These are phyloP conservation scores for Adansonia rubrostipa DNA, from an alignment of 441 rosid genomes.

Conservation along the genomic window DNA sequence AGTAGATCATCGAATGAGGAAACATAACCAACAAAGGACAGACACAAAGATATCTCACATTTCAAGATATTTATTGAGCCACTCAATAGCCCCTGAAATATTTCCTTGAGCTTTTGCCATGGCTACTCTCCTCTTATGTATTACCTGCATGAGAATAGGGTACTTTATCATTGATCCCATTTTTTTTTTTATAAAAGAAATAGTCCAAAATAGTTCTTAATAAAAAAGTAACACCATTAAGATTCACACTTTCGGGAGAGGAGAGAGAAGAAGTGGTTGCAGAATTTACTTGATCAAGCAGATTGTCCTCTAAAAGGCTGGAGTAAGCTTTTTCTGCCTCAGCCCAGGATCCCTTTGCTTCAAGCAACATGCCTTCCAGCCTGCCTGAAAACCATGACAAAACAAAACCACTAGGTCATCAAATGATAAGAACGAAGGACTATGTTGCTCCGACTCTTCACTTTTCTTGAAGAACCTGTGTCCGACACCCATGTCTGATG, in stretches of 20 bases:
- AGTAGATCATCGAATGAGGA: slow-evolving; percentile 12
- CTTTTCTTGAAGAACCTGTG: no score
- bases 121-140: slow-evolving; percentile 87
- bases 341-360: slow-evolving; percentile 91
- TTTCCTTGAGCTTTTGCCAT: slow-evolving; percentile 93
- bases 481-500: no score
- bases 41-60: slow-evolving; percentile 52
- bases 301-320: slow-evolving; percentile 86
- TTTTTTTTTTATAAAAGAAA: slow-evolving; percentile 15
- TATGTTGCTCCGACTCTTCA: not conserved
- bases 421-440: not conserved
- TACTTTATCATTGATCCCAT: not conserved
- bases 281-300: slow-evolving; percentile 78
- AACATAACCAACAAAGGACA: not conserved
- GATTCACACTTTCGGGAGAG: not conserved
- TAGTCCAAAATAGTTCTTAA: slow-evolving; percentile 17
- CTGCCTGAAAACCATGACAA: slow-evolving; percentile 56
- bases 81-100: slow-evolving; percentile 70
- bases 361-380: slow-evolving; percentile 84
- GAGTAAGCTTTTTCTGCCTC: slow-evolving; percentile 91
- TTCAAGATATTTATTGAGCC: slow-evolving; percentile 92
- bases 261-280: not conserved
- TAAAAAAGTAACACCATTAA: slow-evolving; percentile 16
- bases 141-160: slow-evolving; percentile 49
- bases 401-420: slow-evolving; percentile 20